Evolutionary conservation across 2,329 filamentous ascomycete genomes (phyloP).

Genomic region (Laburnicola sp.): DNA sequence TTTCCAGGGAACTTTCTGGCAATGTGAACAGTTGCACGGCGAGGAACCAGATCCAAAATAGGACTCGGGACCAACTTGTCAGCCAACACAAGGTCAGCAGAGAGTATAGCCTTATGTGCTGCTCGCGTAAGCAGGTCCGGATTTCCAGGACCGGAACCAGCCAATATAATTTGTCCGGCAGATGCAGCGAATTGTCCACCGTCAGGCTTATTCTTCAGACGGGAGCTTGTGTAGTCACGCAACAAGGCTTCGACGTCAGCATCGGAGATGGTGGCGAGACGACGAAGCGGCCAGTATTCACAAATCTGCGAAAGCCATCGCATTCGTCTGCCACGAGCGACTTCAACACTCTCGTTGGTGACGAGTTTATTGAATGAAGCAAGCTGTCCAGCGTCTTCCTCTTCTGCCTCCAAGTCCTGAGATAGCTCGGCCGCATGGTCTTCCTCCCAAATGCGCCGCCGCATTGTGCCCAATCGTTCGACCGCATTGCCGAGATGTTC

Average conservation of each 20-base stretch:
- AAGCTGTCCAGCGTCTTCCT: constrained; percentile 72
- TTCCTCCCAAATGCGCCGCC: constrained; percentile 48
- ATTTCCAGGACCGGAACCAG: constrained; percentile 89
- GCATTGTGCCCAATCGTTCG: constrained; percentile 67
- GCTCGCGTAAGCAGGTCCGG: constrained; percentile 87
- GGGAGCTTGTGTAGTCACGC: constrained; percentile 64
- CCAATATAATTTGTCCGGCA: constrained; percentile 77
- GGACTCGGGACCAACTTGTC: constrained; percentile 84
- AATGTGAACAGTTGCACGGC: constrained; percentile 85
- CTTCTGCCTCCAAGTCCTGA: constrained; percentile 53
- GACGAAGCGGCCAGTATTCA: constrained; percentile 94
- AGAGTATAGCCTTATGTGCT: constrained; percentile 73
- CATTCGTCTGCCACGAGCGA: constrained; percentile 77
- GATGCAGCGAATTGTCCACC: constrained; percentile 22
- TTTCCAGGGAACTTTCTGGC: constrained; percentile 98
- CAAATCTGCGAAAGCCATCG: constrained; percentile 95
- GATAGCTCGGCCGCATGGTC: constrained; percentile 56
- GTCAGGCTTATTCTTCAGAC: constrained; percentile 35
- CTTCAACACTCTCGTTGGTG: constrained; percentile 70
- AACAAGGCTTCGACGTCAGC: constrained; percentile 77
- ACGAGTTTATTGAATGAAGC: constrained; percentile 85
- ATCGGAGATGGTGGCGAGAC: constrained; percentile 78
- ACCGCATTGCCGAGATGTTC: constrained; percentile 75
- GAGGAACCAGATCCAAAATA: constrained; percentile 86
- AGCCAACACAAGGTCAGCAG: constrained; percentile 77